Conservation (phyloP, 1,284 basidiomycete species). For the Vanrija pseudolonga region DNA sequence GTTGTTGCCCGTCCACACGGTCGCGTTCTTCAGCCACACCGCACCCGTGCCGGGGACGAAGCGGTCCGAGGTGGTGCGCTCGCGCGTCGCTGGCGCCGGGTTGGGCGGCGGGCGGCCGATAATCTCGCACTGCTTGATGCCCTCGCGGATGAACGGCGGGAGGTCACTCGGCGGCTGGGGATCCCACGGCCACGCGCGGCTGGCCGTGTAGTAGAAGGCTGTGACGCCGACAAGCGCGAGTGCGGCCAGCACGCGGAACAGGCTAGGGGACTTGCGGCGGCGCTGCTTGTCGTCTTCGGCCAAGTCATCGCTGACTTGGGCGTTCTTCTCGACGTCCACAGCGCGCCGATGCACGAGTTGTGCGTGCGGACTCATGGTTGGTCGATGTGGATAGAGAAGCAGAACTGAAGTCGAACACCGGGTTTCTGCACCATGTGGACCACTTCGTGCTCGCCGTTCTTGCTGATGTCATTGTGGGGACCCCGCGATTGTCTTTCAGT, state of each 20-base stretch:
- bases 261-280: too few relatives aligned
- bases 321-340: too few relatives aligned
- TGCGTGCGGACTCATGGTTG: neutral
- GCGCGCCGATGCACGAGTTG: neutral
- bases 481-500: neutral
- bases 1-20: conserved; percentile 69
- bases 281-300: too few relatives aligned
- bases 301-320: too few relatives aligned
- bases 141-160: conserved; percentile 27
- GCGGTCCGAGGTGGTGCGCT: conserved; percentile 63
- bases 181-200: conserved; percentile 17
- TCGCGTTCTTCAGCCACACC: conserved; percentile 69
- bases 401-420: too few relatives aligned
- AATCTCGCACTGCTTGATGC: conserved; percentile 36
- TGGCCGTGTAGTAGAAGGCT: conserved; percentile 1
- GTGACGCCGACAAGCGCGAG: neutral
- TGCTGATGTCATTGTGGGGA: neutral
- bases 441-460: neutral
- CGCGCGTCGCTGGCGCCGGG: conserved; percentile 49
- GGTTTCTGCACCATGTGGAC: neutral
- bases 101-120: conserved; percentile 23
- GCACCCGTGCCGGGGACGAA: conserved; percentile 63
- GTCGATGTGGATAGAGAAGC: too few relatives aligned
- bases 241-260: too few relatives aligned
- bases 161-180: conserved; percentile 15